Evolutionary conservation across 768 basidiomycete genomes (phyloP), one percentile per base, ranked within the genome.

Genomic region (Lactifluus subvellereus): DNA sequence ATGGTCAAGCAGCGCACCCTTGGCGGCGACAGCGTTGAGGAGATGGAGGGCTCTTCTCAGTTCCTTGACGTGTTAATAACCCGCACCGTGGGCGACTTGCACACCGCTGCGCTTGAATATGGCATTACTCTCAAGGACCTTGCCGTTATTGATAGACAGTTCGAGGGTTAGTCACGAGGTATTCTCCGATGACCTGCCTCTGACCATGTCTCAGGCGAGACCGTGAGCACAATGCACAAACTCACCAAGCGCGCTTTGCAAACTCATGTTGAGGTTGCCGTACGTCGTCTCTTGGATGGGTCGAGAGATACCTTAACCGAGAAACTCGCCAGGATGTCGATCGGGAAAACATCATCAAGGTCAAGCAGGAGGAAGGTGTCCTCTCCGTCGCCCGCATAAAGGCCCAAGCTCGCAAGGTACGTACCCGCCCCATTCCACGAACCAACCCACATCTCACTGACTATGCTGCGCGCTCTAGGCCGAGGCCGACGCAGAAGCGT

Each of bases 51-150:
- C 16, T 87, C 86, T 20, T 84, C 86, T 54, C 86, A 88, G 5
- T 93, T 93, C 78, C 77, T 93, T 64, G 91, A 92, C 61, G 90
- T 91, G 2, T 77, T 93, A 42, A 76, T 89, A 27, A 89, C 86
- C 5, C 84, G 88, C 45, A 91, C 91, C 8, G 89, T 92, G 87
- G 91, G 93, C 70, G 91, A 93, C 60, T 82, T 94, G 77, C 87
- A 89, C 60, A 77, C 84, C 59, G 91, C 89, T 22, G 89, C 91
- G 3, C 73, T 88, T 47, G 90, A 91, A 70, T 93, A 93, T 66
- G 91, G 91, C 7, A 94, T 92, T 54, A 75, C 88, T 40, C 73
- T 93, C 54, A 90, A 90, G 73, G 91, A 93, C 66, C 82, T 92
- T 42, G 91, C 90, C 59, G 91, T 93, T 59, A 92, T 92, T 61